Conservation (phyloP, 306 rosid species). For the Prinsepia uniflora region DNA sequence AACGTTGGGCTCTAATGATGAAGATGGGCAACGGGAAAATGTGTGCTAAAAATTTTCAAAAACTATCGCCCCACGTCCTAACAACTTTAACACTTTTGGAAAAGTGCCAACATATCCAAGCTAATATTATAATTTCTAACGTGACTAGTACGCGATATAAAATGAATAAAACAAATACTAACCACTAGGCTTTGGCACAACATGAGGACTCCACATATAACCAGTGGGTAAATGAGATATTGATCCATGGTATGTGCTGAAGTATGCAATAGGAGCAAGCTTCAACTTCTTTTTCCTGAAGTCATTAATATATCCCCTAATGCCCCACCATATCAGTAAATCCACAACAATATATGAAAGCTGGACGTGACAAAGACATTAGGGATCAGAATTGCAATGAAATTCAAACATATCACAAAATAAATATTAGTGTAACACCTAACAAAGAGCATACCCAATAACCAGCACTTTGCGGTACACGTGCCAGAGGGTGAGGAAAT, state of each 20-base stretch:
- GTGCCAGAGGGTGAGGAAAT: slow-evolving; percentile 94
- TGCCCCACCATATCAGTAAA: slow-evolving; percentile 93
- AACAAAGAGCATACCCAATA: slow-evolving; percentile 68
- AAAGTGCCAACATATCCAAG: no score
- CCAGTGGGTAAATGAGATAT: slow-evolving; percentile 93
- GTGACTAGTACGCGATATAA: background rate
- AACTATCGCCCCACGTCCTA: no score
- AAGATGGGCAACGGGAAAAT: no score
- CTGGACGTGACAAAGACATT: slow-evolving; percentile 50
- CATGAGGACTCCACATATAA: slow-evolving; percentile 95
- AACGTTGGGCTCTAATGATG: no score
- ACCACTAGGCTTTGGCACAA: slow-evolving; percentile 96
- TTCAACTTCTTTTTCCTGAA: slow-evolving; percentile 83
- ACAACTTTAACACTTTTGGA: no score
- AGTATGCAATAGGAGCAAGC: slow-evolving; percentile 92
- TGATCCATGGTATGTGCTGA: slow-evolving; percentile 89
- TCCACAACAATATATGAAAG: slow-evolving; percentile 87
- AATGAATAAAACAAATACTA: slow-evolving; percentile 18
- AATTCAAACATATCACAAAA: slow-evolving; percentile 26
- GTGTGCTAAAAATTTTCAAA: no score
- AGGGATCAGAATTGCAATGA: slow-evolving; percentile 18
- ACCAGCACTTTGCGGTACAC: slow-evolving; percentile 88
- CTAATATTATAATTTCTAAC: background rate
- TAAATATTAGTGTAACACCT: slow-evolving; percentile 16
- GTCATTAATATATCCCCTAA: slow-evolving; percentile 76